A percentile compares a stretch with the other conserved stretches of the same genome.
Evolutionary conservation across 169 alveolate species (phyloP).

Genomic region (Amoebophrya sp.): DNA sequence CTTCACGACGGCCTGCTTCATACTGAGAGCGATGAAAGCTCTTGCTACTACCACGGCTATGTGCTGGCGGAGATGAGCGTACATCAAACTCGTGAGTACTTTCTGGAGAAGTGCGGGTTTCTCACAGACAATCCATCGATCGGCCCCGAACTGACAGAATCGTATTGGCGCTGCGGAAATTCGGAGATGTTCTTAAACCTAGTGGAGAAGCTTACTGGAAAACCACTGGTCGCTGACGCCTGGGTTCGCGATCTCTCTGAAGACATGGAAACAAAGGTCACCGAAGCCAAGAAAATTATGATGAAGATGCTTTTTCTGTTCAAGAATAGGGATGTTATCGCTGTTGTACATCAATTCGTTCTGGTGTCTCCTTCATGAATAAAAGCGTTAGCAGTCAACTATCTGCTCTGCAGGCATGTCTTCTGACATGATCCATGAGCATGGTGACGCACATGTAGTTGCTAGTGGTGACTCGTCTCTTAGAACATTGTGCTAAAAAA

Average conservation of each 20-base stretch:
- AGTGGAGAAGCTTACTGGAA: neutral
- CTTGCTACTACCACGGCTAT: conserved; percentile 31
- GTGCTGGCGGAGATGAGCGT: conserved; percentile 23
- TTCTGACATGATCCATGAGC: too few species aligned
- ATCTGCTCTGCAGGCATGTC: too few species aligned
- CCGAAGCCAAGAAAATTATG: too few species aligned
- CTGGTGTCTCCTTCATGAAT: too few species aligned
- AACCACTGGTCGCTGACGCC: conserved; percentile 12
- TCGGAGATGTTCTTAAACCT: neutral
- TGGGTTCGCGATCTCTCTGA: neutral
- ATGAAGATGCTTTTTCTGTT: too few species aligned
- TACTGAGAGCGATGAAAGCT: neutral
- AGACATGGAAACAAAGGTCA: neutral
- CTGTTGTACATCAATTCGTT: too few species aligned
- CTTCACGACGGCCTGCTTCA: too few species aligned
- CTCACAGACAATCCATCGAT: neutral
- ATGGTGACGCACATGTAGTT: too few species aligned
- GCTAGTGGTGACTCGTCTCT: too few species aligned
- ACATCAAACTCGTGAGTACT: neutral
- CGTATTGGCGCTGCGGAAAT: conserved; percentile 24
- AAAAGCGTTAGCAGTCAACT: too few species aligned
- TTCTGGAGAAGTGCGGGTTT: neutral
- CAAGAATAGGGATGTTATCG: too few species aligned
- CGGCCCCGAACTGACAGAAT: neutral
- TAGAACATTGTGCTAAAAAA: too few species aligned